Conservation (phyloP, 106 monocot species). For the Gastrodia elata region DNA sequence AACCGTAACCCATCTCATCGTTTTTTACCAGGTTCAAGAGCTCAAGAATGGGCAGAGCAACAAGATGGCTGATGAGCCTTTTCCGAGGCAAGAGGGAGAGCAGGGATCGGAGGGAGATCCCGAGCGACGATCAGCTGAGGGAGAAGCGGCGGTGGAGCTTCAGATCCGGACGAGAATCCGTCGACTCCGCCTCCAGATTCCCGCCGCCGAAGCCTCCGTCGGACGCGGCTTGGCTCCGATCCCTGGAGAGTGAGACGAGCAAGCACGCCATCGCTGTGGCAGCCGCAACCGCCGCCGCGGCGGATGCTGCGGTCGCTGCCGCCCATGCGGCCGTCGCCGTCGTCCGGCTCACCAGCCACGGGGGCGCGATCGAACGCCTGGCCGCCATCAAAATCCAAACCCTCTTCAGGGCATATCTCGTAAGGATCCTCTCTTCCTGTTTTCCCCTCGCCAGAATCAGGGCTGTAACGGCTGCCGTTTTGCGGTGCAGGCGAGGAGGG, state of each 20-base stretch:
- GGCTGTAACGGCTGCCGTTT: not conserved
- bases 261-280: slow-evolving; percentile 51
- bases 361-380: slow-evolving; percentile 20
- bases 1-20: no score
- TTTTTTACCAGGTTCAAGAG: not conserved
- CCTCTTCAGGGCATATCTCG: slow-evolving; percentile 53
- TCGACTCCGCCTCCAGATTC: not conserved
- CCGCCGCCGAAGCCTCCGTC: not conserved
- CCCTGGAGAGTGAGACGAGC: slow-evolving; percentile 26
- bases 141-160: slow-evolving; percentile 89
- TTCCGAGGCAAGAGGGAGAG: slow-evolving; percentile 44
- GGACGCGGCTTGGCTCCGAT: slow-evolving; percentile 38
- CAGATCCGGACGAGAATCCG: slow-evolving; percentile 34
- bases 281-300: slow-evolving; percentile 47
- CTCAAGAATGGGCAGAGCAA: slow-evolving; percentile 56
- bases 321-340: slow-evolving; percentile 50
- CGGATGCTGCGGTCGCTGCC: slow-evolving; percentile 57
- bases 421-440: not conserved
- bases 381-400: slow-evolving; percentile 53
- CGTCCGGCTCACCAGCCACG: slow-evolving; percentile 38
- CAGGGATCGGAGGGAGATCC: slow-evolving; percentile 11
- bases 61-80: slow-evolving; percentile 60
- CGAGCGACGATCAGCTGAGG: slow-evolving; percentile 10
- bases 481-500: slow-evolving; percentile 40
- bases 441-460: not conserved